Percentiles rank a stretch among this genome's conserved stretches.
Conservation (phyloP, 139 green algal species). For the Chlorella sp. region DNA sequence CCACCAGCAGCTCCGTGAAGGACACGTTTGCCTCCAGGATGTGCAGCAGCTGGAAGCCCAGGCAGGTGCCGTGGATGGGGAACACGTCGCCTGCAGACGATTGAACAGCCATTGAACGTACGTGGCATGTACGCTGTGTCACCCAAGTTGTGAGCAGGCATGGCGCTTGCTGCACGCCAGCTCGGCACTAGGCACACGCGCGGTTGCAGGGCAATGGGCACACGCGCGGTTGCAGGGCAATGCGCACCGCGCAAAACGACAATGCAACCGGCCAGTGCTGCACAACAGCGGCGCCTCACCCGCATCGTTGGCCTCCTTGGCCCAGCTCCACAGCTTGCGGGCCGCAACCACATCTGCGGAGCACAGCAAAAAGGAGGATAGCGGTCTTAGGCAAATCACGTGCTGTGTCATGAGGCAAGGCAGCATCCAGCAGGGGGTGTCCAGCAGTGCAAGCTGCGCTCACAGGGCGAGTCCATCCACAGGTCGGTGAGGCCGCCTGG, state of each 20-base stretch:
- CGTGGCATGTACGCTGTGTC: too few species aligned
- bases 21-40: conserved; percentile 80
- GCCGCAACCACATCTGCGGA: conserved; percentile 73
- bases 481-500: conserved; percentile 85
- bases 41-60: conserved; percentile 89
- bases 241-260: too few species aligned
- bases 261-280: too few species aligned
- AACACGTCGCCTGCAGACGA: conserved; percentile 62
- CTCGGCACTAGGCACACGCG: too few species aligned
- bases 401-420: too few species aligned
- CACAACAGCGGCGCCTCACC: too few species aligned
- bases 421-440: too few species aligned
- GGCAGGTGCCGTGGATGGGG: conserved; percentile 79
- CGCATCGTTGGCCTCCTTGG: conserved; percentile 73
- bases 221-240: too few species aligned
- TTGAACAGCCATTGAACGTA: too few species aligned
- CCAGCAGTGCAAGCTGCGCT: background rate
- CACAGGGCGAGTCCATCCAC: conserved; percentile 80
- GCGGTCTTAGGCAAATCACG: background rate
- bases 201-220: too few species aligned
- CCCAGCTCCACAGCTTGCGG: conserved; percentile 86
- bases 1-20: conserved; percentile 81
- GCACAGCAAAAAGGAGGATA: background rate
- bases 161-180: too few species aligned
- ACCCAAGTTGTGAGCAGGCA: too few species aligned